Percentiles rank a stretch among this genome's conserved stretches.
These are phyloP conservation scores for Eucalyptus cloeziana DNA, from an alignment of 345 rosid genomes.

Conservation along the genomic window DNA sequence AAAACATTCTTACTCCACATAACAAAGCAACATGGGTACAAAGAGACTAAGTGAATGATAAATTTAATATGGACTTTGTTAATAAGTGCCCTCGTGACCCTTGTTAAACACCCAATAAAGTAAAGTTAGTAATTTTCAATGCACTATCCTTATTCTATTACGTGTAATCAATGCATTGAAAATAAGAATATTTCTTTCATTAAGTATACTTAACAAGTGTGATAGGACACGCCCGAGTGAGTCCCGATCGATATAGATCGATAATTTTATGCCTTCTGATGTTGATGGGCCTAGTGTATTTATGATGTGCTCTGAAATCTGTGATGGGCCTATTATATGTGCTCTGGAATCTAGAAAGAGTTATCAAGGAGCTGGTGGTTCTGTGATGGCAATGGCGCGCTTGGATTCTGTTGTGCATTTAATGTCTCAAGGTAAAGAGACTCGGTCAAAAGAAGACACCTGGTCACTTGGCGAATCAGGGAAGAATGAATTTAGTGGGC, in stretches of 20 bases:
- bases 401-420: not conserved
- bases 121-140: not conserved
- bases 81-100: not conserved
- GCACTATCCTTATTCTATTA: not conserved
- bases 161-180: not conserved
- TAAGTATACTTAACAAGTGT: not conserved
- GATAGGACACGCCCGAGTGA: not conserved
- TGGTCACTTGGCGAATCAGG: not conserved
- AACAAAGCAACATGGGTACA: not conserved
- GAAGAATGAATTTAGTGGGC: not conserved
- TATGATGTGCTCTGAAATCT: not conserved
- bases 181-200: not conserved
- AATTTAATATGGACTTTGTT: not conserved
- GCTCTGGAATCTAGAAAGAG: not conserved
- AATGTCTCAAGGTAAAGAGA: not conserved
- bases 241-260: not conserved
- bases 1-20: not conserved
- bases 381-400: not conserved
- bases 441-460: not conserved
- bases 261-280: not conserved
- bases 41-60: not conserved
- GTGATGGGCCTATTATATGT: not conserved
- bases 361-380: not conserved
- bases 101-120: not conserved
- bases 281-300: not conserved